phyloP scores from a whole-genome alignment of 73 alveolate genomes.

The Symbiodinium pilosum region DNA sequence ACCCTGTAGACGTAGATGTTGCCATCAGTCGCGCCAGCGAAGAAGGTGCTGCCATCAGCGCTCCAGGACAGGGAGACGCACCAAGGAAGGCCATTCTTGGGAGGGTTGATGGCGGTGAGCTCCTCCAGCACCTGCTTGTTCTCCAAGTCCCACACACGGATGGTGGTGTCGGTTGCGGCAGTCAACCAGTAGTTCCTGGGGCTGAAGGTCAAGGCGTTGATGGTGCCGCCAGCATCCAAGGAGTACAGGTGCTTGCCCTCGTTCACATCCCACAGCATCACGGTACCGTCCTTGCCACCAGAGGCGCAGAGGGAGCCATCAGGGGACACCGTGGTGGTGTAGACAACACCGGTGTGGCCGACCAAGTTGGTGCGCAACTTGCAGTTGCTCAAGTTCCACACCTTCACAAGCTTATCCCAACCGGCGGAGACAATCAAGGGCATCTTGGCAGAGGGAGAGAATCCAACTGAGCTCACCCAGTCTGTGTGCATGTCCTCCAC shows the following conservation, averaged over 20 bases:
- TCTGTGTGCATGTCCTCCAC: conserved; percentile 97
- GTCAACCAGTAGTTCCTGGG: conserved; percentile 98
- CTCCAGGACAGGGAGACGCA: conserved; percentile 93
- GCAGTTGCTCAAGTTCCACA: conserved; percentile 97
- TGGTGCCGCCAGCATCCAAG: conserved; percentile 97
- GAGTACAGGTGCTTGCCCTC: conserved; percentile 98
- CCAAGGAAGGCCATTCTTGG: conserved; percentile 95
- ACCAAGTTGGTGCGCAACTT: conserved; percentile 97
- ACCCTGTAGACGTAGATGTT: conserved; percentile 95
- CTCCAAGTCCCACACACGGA: conserved; percentile 96
- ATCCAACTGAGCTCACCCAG: conserved; percentile 98
- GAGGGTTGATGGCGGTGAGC: conserved; percentile 85
- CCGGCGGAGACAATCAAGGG: conserved; percentile 98
- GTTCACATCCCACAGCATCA: conserved; percentile 98
- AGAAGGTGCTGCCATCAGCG: conserved; percentile 93
- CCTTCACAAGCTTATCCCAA: conserved; percentile 98
- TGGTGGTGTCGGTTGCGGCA: conserved; percentile 97
- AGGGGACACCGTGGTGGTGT: conserved; percentile 97
- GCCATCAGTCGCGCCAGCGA: conserved; percentile 95
- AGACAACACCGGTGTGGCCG: conserved; percentile 98
- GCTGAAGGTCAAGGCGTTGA: conserved; percentile 97
- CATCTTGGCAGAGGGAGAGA: conserved; percentile 97
- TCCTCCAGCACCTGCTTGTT: conserved; percentile 92
- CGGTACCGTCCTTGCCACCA: conserved; percentile 99
- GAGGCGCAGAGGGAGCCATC: conserved; percentile 98